Conservation (phyloP, 352 stramenopile species). For the Phytophthora citrophthora region DNA sequence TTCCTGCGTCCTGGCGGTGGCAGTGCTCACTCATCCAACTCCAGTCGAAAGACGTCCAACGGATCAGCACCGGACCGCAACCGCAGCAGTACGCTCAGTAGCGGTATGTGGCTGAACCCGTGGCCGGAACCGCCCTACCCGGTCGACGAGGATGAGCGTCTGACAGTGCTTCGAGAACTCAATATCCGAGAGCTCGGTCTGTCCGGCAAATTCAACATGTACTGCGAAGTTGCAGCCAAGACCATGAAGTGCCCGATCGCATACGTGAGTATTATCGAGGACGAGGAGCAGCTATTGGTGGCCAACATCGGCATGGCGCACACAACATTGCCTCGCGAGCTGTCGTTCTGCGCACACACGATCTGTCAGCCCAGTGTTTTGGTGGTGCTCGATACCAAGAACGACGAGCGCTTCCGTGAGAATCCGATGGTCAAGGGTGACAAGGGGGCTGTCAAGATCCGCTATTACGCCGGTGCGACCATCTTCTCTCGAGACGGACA, state of each 20-base stretch:
- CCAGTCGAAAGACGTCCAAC: constrained; percentile 70
- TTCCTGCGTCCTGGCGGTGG: constrained; percentile 40
- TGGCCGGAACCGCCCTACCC: constrained; percentile 86
- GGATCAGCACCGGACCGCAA: constrained; percentile 41
- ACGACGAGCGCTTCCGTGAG: constrained; percentile 84
- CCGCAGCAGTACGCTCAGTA: constrained; percentile 65
- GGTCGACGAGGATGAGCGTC: constrained; percentile 79
- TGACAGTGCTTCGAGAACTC: constrained; percentile 75
- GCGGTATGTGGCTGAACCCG: constrained; percentile 75
- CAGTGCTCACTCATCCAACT: constrained; percentile 41
- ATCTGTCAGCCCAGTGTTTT: constrained; percentile 83
- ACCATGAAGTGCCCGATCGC: constrained; percentile 90
- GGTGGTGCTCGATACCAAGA: constrained; percentile 87
- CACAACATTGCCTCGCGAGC: constrained; percentile 75
- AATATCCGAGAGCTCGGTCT: constrained; percentile 78
- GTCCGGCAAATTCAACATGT: constrained; percentile 89
- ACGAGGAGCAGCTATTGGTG: constrained; percentile 84
- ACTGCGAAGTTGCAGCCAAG: constrained; percentile 87
- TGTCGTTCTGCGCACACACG: constrained; percentile 89
- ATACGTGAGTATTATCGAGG: constrained; percentile 88
- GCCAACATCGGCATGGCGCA: constrained; percentile 88
- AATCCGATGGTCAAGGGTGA: constrained; percentile 90
- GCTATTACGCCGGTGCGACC: constrained; percentile 85
- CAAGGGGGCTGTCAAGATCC: constrained; percentile 86
- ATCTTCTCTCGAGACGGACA: constrained; percentile 85